A percentile compares a stretch with the other conserved stretches of the same genome.
phyloP scores from a whole-genome alignment of 2,329 filamentous ascomycete species.

The Pseudogymnoascus sp. region DNA sequence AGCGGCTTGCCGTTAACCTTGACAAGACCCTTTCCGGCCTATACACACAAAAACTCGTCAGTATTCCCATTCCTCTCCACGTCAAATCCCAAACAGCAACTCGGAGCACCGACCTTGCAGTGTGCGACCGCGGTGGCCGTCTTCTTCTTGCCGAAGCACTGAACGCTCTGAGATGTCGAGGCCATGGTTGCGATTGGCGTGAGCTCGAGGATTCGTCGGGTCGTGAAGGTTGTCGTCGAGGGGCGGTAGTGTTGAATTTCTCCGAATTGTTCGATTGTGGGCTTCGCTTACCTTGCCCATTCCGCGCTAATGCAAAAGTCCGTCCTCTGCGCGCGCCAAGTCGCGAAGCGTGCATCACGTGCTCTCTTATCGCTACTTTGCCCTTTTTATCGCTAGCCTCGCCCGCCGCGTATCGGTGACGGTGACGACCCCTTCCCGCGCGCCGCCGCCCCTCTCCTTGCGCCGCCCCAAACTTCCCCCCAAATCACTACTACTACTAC shows the following conservation, averaged over 20 bases:
- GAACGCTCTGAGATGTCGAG: conserved; percentile 72
- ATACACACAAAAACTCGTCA: conserved; percentile 26
- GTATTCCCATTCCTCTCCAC: conserved; percentile 15
- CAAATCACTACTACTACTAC: background rate
- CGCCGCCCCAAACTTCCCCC: background rate
- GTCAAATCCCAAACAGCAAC: background rate
- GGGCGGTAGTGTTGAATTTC: conserved; percentile 9
- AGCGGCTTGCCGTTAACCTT: conserved; percentile 99
- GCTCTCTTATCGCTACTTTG: background rate
- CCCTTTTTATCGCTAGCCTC: background rate
- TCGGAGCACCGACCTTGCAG: conserved; percentile 55
- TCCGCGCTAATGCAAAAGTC: conserved; percentile 6
- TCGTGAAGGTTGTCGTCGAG: conserved; percentile 4
- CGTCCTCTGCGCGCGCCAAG: background rate
- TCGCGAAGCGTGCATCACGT: background rate
- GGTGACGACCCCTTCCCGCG: background rate
- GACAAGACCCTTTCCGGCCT: conserved; percentile 80
- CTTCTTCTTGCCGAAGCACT: conserved; percentile 99
- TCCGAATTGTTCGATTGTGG: conserved; percentile 9
- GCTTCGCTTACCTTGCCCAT: conserved; percentile 10
- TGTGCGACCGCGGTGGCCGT: conserved; percentile 64
- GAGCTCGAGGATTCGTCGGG: conserved; percentile 10
- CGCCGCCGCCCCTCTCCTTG: background rate
- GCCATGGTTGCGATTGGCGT: conserved; percentile 24
- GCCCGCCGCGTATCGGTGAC: background rate